A percentile compares a stretch with the other conserved stretches of the same genome.
These are phyloP conservation scores for Zalaria obscura DNA, from an alignment of 2,329 filamentous ascomycete genomes.

Conservation along the genomic window DNA sequence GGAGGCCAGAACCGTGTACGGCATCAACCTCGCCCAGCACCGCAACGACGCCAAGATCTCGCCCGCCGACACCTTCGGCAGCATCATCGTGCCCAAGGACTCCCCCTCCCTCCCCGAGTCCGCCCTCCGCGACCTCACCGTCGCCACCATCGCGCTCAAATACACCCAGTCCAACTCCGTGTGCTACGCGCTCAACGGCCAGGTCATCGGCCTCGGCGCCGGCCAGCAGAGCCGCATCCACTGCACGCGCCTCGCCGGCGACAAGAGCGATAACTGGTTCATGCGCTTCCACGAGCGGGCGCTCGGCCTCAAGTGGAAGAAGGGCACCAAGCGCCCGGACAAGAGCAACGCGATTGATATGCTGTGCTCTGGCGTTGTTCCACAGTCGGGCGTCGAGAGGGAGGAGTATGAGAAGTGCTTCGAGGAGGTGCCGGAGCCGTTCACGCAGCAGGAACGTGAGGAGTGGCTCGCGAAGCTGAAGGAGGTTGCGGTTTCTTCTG, in stretches of 20 bases:
- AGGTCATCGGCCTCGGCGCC: conserved; percentile 85
- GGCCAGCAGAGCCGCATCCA: conserved; percentile 97
- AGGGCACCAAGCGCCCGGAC: conserved; percentile 87
- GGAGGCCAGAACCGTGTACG: conserved; percentile 81
- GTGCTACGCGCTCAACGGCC: conserved; percentile 89
- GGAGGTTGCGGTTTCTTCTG: conserved; percentile 76
- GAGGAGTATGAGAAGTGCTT: conserved; percentile 81
- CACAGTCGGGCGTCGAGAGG: conserved; percentile 68
- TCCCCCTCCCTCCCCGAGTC: conserved; percentile 54
- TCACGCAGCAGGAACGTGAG: conserved; percentile 71
- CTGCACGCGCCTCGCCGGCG: conserved; percentile 91
- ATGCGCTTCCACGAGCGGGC: conserved; percentile 91
- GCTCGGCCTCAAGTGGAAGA: conserved; percentile 86
- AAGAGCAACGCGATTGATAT: conserved; percentile 98
- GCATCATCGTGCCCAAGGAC: conserved; percentile 76
- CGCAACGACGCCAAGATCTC: conserved; percentile 85
- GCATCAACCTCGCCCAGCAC: conserved; percentile 74
- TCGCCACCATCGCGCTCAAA: conserved; percentile 94
- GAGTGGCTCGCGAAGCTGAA: conserved; percentile 73
- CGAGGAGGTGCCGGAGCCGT: conserved; percentile 71
- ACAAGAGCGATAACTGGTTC: conserved; percentile 99
- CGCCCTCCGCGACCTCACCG: conserved; percentile 77
- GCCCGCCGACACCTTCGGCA: conserved; percentile 67
- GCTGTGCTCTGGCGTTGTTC: conserved; percentile 80
- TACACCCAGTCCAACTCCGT: conserved; percentile 99